phyloP scores from a whole-genome alignment of 352 stramenopile genomes.

The Phytophthora megakarya region DNA sequence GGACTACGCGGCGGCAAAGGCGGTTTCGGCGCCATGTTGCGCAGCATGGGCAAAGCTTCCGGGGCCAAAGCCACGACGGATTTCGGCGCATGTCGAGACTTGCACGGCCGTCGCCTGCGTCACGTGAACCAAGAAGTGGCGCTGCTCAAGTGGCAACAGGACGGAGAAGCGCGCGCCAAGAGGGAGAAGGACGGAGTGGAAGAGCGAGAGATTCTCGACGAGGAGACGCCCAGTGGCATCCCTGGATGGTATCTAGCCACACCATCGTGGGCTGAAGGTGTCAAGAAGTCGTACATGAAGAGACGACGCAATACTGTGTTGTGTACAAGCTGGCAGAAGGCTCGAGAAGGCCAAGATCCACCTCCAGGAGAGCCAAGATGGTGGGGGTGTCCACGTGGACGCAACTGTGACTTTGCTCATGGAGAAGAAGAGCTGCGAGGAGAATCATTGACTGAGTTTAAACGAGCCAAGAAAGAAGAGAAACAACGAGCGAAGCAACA shows the following conservation, averaged over 20 bases:
- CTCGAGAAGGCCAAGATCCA: constrained; percentile 43
- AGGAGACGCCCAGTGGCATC: constrained; percentile 86
- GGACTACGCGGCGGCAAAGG: constrained; percentile 81
- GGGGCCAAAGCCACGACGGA: constrained; percentile 72
- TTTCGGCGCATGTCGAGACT: constrained; percentile 81
- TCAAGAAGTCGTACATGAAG: constrained; percentile 89
- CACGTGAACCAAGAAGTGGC: constrained; percentile 90
- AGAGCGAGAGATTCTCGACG: constrained; percentile 72
- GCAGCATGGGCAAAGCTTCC: constrained; percentile 76
- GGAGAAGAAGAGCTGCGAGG: constrained; percentile 79
- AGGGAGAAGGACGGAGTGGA: constrained; percentile 54
- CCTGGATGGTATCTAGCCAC: constrained; percentile 83
- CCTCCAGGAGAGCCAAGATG: constrained; percentile 63
- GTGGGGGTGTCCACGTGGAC: constrained; percentile 84
- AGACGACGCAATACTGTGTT: constrained; percentile 77
- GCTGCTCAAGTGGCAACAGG: constrained; percentile 80
- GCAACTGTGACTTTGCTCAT: constrained; percentile 86
- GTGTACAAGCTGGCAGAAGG: constrained; percentile 75
- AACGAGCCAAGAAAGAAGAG: constrained; percentile 70
- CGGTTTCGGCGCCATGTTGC: constrained; percentile 86
- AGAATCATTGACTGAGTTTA: constrained; percentile 66
- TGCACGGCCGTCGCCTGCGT: constrained; percentile 77
- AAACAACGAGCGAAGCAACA: constrained; percentile 63
- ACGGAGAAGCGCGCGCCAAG: constrained; percentile 51
- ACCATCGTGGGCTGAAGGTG: constrained; percentile 80